Base-by-base conservation (phyloP, 495 filamentous ascomycete species). In the Trichocladium uniseriatum region DNA sequence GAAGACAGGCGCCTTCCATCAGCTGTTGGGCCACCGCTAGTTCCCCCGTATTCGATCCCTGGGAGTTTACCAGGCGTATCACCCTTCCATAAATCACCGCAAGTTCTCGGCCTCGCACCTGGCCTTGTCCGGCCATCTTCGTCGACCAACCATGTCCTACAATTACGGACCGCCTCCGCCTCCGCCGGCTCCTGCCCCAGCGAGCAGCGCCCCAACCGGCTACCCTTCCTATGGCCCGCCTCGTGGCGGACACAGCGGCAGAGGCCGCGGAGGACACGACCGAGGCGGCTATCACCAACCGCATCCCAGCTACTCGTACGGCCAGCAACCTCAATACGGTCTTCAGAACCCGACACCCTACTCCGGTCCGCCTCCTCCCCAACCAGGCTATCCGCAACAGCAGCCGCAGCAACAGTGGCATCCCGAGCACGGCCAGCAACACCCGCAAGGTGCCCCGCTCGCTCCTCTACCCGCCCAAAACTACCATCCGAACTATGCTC, bases 131-230 rank as follows among this genome's bases (percentile, higher is more conserved):
- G 27, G 6, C 8, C n/a, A 15, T 34, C 9, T 34, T 36, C 13
- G 14, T 14, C 22, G 15, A 40, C 38, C 22, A 37, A 27, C 47
- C 51, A 70, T 71, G 65, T 66, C 71, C 45, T 79, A 77, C 60
- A 68, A 67, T 18, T 75, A 74, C 62, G 71, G 70, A n/a, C 75
- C 76, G 27, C 76, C 76, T 49, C 75, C 76, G 31, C 76, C 75
- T 49, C 74, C 74, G 6, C 74, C 76, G 41, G 65, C 77, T 34
- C 77, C 76, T 34, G 67, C 71, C 22, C 63, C 67, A 5, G 65
- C 67, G 11, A 58, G 45, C 38, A 58, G 54, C 21, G 53, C 52
- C 14, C 52, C 48, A 1, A 43, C 22, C 16, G 58, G 50, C 37
- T 72, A 71, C 51, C 32, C 54, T 13, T 43, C 65, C 0, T 73